Evolutionary conservation across 2,329 filamentous ascomycete species (phyloP).

Genomic region (Akanthomyces dipterigenus): DNA sequence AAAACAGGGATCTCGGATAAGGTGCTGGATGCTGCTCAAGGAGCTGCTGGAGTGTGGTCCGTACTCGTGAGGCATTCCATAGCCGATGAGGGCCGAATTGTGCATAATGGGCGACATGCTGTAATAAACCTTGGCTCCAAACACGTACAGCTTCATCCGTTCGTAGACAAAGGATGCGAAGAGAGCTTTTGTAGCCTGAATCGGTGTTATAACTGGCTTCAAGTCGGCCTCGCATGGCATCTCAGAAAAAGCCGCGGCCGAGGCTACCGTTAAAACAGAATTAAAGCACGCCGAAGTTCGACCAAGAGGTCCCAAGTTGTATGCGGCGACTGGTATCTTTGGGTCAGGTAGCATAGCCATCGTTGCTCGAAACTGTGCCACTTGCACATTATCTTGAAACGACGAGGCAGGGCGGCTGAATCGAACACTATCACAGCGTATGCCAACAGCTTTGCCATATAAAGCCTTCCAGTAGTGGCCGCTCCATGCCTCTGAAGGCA

Average conservation of each 20-base stretch:
- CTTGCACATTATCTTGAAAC: slow-evolving; percentile 57
- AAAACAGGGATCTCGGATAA: slow-evolving; percentile 60
- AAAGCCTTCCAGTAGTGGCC: slow-evolving; percentile 46
- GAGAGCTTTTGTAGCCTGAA: slow-evolving; percentile 57
- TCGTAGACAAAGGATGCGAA: slow-evolving; percentile 62
- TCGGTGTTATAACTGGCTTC: slow-evolving; percentile 43
- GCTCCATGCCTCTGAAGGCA: slow-evolving; percentile 46
- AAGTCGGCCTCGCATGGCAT: slow-evolving; percentile 16
- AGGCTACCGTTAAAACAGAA: slow-evolving; percentile 34
- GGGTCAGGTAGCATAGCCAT: slow-evolving; percentile 35
- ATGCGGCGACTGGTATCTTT: slow-evolving; percentile 51
- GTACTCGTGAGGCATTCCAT: slow-evolving; percentile 64
- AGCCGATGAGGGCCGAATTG: slow-evolving; percentile 59
- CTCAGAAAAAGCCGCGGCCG: slow-evolving; percentile 33
- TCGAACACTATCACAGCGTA: slow-evolving; percentile 57
- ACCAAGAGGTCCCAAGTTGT: slow-evolving; percentile 58
- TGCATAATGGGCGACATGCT: slow-evolving; percentile 75
- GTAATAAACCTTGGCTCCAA: slow-evolving; percentile 66
- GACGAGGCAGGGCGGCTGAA: slow-evolving; percentile 50
- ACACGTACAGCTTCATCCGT: slow-evolving; percentile 64
- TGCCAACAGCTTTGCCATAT: slow-evolving; percentile 49
- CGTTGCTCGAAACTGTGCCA: slow-evolving; percentile 47
- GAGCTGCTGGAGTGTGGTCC: slow-evolving; percentile 56
- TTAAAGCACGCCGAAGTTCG: slow-evolving; percentile 62
- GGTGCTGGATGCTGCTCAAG: slow-evolving; percentile 54